Base-by-base conservation (phyloP, 768 basidiomycete species). In the Dioszegia aurantiaca region DNA sequence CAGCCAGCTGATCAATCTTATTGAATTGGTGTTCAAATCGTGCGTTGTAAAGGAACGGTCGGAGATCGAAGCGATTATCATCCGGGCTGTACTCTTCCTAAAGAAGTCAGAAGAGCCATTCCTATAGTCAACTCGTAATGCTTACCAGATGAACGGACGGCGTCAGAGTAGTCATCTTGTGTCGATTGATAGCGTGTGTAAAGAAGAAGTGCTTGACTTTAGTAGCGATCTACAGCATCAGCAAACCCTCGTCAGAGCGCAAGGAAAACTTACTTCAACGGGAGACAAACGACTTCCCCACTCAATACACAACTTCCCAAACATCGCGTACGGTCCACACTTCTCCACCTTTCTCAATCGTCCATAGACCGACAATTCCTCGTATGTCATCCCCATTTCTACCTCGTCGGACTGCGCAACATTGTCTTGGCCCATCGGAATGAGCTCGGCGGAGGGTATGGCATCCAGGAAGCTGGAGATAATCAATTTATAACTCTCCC, bases 301-400 rank as follows among this genome's bases (percentile, higher is more conserved):
- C 75, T 95, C 89, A 64, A 90, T 87, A 1, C 91, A 81, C 40
- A 99, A 81, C 78, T 97, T 97, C 31, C 90, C 93, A 73, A 94
- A 99, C 80, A 87, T 97, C 80, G 89, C 89, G 78, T 93, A 98
- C 1, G 95, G 94, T 2, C 95, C 95, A 74, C 90, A 92, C 79
- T 98, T 98, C 69, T 95, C 92, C 39, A 94, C 84, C 78, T 99
- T 98, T 52, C 95, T 85, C 24, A 99, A 81, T 27, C 93, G 82
- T 24, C 94, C 95, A 66, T 92, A 94, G 19, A 90, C 84, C 11
- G 90, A 93, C 19, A 99, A 81, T 66, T 98, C 95, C 65, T 97
- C 88, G 71, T 97, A 98, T 0, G 94, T 95, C 95, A 98, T 98
- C 9, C 94, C 94, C 94, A 98, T 98, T 69, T 98, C 94, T 56